Base-by-base conservation (phyloP, 768 basidiomycete species). In the Trametes sanguinea region DNA sequence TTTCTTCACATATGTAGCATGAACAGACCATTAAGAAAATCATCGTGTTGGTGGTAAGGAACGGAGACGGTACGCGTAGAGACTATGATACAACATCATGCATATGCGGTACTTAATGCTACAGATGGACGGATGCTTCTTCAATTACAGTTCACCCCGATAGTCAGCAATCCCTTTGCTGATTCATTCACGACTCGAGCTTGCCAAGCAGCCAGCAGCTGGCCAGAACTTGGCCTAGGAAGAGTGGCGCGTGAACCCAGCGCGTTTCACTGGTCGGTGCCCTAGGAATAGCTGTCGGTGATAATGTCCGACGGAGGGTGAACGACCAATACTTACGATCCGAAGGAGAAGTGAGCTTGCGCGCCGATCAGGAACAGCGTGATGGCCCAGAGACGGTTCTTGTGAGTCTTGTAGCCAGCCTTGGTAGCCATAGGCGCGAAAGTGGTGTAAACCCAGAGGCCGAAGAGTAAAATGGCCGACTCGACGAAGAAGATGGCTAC, bases 231-330 rank as follows among this genome's bases (percentile, higher is more conserved):
- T 72, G 61, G 33, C 59, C 58, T 51, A 74, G 59, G 64, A 71
- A 72, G 22, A 71, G 43, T 7, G 74, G 72, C 17, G 70, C 70
- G 46, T 74, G 72, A n/a, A 73, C 63, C 66, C 68, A 72, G 46
- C 69, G 67, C 27, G 69, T 67, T 50, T 73, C 64, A 9, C 43
- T 51, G n/a, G 74, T 75, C 44, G 71, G 75, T 8, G 71, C 68
- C 9, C 68, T 69, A 39, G 11, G 42, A 39, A 30, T n/a, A n/a
- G n/a, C 10, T 35, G 44, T 51, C 48, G 17, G 30, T 4, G n/a
- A 33, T 2, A 52, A 33, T 0, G 17, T 27, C 54, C 47, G 44
- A 22, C 22, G 22, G 22, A 22, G 22, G 1, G 22, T 22, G 22
- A 22, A 22, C 13, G 8, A 39, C 39, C 13, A 39, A 8, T n/a